These are phyloP conservation scores for Mycosphaerella sp. DNA, from an alignment of 2,329 filamentous ascomycete genomes.

Conservation along the genomic window DNA sequence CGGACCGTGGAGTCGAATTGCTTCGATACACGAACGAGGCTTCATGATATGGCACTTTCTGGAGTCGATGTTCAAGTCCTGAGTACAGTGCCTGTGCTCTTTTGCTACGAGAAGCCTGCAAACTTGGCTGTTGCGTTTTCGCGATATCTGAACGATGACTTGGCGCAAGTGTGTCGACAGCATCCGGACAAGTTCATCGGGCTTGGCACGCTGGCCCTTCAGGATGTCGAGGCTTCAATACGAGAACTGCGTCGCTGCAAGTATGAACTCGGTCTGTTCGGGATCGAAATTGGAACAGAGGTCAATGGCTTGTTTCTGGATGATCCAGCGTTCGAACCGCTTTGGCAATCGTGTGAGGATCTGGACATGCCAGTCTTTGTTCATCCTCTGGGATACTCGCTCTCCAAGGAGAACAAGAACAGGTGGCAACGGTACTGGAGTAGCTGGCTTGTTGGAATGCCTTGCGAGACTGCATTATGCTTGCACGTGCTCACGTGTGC, in stretches of 20 bases:
- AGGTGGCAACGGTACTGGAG: slow-evolving; percentile 13
- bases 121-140: slow-evolving; percentile 7
- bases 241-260: slow-evolving; percentile 11
- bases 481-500: slow-evolving; percentile 11
- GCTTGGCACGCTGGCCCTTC: slow-evolving; percentile 10
- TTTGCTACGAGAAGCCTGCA: slow-evolving; percentile 15
- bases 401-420: slow-evolving; percentile 9
- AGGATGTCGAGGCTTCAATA: slow-evolving; percentile 10
- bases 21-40: slow-evolving; percentile 11
- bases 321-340: slow-evolving; percentile 3
- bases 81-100: slow-evolving; percentile 12
- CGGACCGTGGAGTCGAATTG: slow-evolving; percentile 14
- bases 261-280: slow-evolving; percentile 3
- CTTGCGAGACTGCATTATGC: slow-evolving; percentile 11
- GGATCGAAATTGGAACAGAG: slow-evolving; percentile 13
- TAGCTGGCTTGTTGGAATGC: slow-evolving; percentile 14
- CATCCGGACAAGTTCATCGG: slow-evolving; percentile 9
- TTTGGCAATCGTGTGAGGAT: slow-evolving; percentile 12
- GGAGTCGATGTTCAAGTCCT: slow-evolving; percentile 11
- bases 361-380: slow-evolving; percentile 15
- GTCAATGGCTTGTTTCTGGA: slow-evolving; percentile 8
- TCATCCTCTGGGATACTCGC: slow-evolving; percentile 12
- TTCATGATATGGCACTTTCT: slow-evolving; percentile 9
- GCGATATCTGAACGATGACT: slow-evolving; percentile 13
- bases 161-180: slow-evolving; percentile 6